Base-by-base conservation (phyloP, 2,329 filamentous ascomycete genomes). In the Coniochaeta sp. region DNA sequence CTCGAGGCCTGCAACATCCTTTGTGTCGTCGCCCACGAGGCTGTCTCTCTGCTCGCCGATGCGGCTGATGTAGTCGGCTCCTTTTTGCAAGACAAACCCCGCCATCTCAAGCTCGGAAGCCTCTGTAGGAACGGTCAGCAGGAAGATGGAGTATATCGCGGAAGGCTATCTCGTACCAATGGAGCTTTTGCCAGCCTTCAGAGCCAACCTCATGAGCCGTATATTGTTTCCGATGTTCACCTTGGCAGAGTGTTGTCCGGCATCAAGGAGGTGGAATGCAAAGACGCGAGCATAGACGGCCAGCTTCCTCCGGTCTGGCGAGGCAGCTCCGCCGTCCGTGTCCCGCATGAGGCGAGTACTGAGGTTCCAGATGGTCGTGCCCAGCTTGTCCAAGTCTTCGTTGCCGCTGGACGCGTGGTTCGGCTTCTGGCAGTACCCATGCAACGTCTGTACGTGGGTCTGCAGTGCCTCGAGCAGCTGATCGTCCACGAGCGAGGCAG, bases 231-330 rank as follows among this genome's bases (percentile, higher is more conserved):
- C 19, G 58, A 66, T 22, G 68, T 66, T 54, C 66, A 66, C 24
- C 62, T 67, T 54, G 62, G 65, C 58, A 64, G 61, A 17, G 58
- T 65, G 50, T 69, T 62, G 75, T 60, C 82, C 83, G 50, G 82
- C 75, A 50, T 88, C 84, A 16, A 96, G 75, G 60, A 93, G 72
- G 16, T 87, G 74, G 67, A 90, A 91, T 0, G 89, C 82, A 65
- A 93, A 76, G 1, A 81, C 70, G 47, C 81, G 77, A 14, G 73
- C 72, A 16, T 75, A 68, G 7, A 75, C 63, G 2, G 81, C 64
- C 30, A 79, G 65, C 59, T 55, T 74, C 47, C 57, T 66, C 65
- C 61, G 65, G 4, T 62, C 61, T 0, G 68, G 64, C 4, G 65
- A 59, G 1, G 60, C 34, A 22, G 67, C 58, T 24, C 65, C 50